Conservation (phyloP, 805 yeast species). For the Cyberlindnera euphorbiiphila region DNA sequence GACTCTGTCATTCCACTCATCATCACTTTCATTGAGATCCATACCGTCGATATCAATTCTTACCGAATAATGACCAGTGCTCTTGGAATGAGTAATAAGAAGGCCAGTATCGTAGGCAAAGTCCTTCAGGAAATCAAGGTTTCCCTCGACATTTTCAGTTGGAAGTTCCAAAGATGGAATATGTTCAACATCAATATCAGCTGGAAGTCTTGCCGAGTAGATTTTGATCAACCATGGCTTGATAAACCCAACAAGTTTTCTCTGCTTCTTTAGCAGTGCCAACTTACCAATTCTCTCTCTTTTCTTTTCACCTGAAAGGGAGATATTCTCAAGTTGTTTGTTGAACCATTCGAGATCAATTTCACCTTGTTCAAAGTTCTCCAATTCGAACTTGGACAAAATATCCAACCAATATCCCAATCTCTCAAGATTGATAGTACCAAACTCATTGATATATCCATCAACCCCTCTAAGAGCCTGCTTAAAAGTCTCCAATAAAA, state of each 20-base stretch:
- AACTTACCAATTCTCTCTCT: slow-evolving; percentile 64
- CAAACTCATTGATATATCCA: slow-evolving; percentile 82
- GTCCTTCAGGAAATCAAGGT: slow-evolving; percentile 57
- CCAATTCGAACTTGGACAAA: slow-evolving; percentile 75
- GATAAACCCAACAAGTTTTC: slow-evolving; percentile 57
- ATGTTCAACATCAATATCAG: slow-evolving; percentile 28
- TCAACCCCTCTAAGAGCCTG: slow-evolving; percentile 67
- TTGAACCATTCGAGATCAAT: slow-evolving; percentile 91
- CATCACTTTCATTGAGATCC: slow-evolving; percentile 61
- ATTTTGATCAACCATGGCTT: slow-evolving; percentile 45
- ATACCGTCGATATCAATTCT: slow-evolving; percentile 73
- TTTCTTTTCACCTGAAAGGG: slow-evolving; percentile 66
- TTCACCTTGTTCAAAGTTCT: slow-evolving; percentile 79
- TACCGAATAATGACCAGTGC: slow-evolving; percentile 52
- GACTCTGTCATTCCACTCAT: slow-evolving; percentile 54
- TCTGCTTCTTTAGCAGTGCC: slow-evolving; percentile 66
- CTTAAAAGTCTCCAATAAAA: slow-evolving; percentile 83
- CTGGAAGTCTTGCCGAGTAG: slow-evolving; percentile 29
- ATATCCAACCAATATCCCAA: slow-evolving; percentile 72
- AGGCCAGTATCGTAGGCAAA: slow-evolving; percentile 67
- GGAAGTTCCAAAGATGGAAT: slow-evolving; percentile 47
- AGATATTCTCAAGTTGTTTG: slow-evolving; percentile 73
- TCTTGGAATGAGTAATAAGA: slow-evolving; percentile 58
- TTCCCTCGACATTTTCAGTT: slow-evolving; percentile 33
- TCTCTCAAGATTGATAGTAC: slow-evolving; percentile 72